Evolutionary conservation across 192 early-diverging fungal species (phyloP).

Genomic region (Diversispora eburnea): DNA sequence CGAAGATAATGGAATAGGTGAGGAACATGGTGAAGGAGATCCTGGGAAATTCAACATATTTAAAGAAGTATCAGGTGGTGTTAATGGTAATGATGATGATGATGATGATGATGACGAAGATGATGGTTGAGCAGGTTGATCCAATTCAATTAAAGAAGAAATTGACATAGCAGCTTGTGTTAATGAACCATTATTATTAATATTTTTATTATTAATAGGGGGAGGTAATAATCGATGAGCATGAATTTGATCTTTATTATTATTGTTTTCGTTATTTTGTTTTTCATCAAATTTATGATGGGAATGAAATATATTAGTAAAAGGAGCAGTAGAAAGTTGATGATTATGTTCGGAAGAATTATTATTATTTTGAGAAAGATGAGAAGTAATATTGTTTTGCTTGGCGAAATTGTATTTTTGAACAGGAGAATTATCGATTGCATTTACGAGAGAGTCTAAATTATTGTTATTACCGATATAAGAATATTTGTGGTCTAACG

Average conservation of each 20-base stretch:
- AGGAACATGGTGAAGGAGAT: slow-evolving; percentile 2
- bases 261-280: neutral
- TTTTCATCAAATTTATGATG: too few species aligned
- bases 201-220: slow-evolving; percentile 74
- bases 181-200: slow-evolving; percentile 40
- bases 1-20: neutral
- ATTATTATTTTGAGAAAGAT: neutral
- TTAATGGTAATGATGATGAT: slow-evolving; percentile 46
- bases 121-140: slow-evolving; percentile 47
- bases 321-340: neutral
- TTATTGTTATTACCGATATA: slow-evolving; percentile 14
- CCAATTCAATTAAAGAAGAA: slow-evolving; percentile 51
- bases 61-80: slow-evolving; percentile 14
- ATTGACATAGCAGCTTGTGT: slow-evolving; percentile 80
- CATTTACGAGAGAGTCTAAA: slow-evolving; percentile 25
- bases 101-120: slow-evolving; percentile 40
- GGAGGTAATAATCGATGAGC: slow-evolving; percentile 35
- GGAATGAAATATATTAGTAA: too few species aligned
- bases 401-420: neutral
- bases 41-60: neutral
- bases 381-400: neutral
- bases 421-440: slow-evolving; percentile 16
- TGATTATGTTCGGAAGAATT: neutral
- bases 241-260: neutral
- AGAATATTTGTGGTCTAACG: slow-evolving; percentile 22